A percentile compares a stretch with the other conserved stretches of the same genome.
phyloP scores from a whole-genome alignment of 75 land plant genomes.

The Isoetes taiwanensis region DNA sequence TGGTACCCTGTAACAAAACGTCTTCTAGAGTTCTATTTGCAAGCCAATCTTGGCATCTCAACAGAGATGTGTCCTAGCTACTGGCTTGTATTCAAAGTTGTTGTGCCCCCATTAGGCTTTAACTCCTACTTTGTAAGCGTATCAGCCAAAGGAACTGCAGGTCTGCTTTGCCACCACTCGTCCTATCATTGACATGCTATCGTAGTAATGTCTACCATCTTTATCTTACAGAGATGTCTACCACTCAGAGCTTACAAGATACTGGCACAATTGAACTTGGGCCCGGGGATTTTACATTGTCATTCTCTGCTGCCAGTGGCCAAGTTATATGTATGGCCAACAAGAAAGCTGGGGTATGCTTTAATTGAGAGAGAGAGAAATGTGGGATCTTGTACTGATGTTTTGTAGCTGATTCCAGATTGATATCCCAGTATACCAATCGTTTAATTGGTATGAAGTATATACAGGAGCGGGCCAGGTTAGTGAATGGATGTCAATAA shows the following conservation, averaged over 20 bases:
- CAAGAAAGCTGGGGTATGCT: slow-evolving; percentile 31
- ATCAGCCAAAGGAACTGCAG: no score
- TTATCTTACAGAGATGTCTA: no score
- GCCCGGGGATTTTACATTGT: slow-evolving; percentile 38
- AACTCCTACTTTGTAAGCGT: slow-evolving; percentile 31
- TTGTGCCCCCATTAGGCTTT: slow-evolving; percentile 68
- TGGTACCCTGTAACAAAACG: slow-evolving; percentile 37
- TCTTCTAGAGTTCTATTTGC: slow-evolving; percentile 20
- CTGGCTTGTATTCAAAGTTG: slow-evolving; percentile 57
- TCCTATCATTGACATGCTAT: no score
- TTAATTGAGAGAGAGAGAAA: no score
- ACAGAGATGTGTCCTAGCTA: slow-evolving; percentile 20
- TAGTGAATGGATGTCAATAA: background rate
- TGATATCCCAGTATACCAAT: slow-evolving; percentile 24
- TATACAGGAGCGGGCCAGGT: slow-evolving; percentile 37
- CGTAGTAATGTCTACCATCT: no score
- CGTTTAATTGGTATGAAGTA: slow-evolving; percentile 46
- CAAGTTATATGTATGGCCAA: slow-evolving; percentile 27
- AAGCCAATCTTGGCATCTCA: slow-evolving; percentile 31
- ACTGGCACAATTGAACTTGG: slow-evolving; percentile 30
- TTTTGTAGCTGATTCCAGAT: slow-evolving; percentile 20
- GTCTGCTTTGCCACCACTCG: no score
- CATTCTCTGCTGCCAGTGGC: slow-evolving; percentile 27
- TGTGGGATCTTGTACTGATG: background rate
- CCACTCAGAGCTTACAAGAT: no score